These are phyloP conservation scores for Pleurotus pulmonarius DNA, from an alignment of 768 basidiomycete species.

Conservation along the genomic window DNA sequence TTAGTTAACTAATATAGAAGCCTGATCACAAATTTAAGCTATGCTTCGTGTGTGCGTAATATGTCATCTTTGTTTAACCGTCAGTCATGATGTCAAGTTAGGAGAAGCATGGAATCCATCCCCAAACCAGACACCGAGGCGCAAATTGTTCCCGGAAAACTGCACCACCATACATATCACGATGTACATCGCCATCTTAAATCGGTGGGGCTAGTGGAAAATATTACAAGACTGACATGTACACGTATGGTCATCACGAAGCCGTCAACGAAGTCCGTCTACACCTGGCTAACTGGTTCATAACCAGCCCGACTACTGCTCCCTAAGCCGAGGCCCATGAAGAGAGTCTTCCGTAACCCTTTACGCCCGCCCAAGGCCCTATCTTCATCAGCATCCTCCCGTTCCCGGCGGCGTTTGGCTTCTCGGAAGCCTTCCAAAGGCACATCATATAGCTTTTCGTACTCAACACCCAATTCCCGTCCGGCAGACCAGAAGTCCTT, in stretches of 20 bases:
- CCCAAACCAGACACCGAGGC: no score
- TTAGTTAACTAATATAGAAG: no score
- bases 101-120: no score
- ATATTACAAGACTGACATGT: background rate
- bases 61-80: no score
- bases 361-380: conserved; percentile 22
- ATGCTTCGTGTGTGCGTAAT: no score
- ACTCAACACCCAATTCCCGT: conserved; percentile 83
- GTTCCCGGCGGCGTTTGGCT: conserved; percentile 57
- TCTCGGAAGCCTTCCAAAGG: conserved; percentile 81
- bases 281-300: conserved; percentile 65
- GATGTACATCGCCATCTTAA: no score
- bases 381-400: conserved; percentile 57
- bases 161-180: no score
- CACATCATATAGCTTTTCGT: conserved; percentile 85
- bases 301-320: conserved; percentile 55
- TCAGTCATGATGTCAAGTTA: no score
- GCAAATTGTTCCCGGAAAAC: no score
- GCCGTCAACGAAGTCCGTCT: background rate
- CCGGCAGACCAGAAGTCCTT: conserved; percentile 94
- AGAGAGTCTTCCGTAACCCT: conserved; percentile 42
- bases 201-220: no score
- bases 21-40: no score
- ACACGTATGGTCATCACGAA: conserved; percentile 1
- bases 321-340: conserved; percentile 55